Conservation (phyloP, 495 filamentous ascomycete species). For the Penicillium goetzii region DNA sequence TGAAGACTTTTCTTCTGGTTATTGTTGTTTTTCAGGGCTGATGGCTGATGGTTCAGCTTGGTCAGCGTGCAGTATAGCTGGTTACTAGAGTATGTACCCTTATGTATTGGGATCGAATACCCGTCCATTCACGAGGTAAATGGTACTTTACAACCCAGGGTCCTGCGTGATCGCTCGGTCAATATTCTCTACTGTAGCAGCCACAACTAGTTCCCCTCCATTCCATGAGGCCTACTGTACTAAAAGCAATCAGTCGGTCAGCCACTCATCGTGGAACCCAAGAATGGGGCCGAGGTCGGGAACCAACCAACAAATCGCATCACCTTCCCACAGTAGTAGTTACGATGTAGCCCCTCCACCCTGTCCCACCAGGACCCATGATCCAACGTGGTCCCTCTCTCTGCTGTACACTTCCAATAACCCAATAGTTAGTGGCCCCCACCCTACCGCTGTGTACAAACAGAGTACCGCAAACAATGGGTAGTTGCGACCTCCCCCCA, state of each 20-base stretch:
- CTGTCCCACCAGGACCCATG: slow-evolving; percentile 24
- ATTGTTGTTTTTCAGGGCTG: neutral
- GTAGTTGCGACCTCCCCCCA: slow-evolving; percentile 3
- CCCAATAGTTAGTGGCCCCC: neutral
- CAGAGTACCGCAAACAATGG: neutral
- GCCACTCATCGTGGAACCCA: neutral
- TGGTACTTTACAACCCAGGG: neutral
- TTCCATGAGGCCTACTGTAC: no score
- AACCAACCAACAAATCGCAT: neutral
- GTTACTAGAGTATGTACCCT: neutral
- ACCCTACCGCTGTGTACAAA: neutral
- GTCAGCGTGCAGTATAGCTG: neutral
- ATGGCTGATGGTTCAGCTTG: neutral
- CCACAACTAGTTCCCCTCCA: no score
- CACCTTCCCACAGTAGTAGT: neutral
- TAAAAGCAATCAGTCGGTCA: neutral
- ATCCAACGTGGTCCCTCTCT: slow-evolving; percentile 27
- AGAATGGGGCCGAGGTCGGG: neutral
- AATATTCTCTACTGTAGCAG: neutral
- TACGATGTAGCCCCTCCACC: neutral
- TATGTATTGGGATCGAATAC: neutral
- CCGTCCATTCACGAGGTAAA: neutral
- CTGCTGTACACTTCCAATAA: slow-evolving; percentile 4
- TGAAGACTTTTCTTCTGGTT: no score
- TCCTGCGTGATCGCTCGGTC: neutral